Evolutionary conservation across 305 asterid species (phyloP).

Genomic region (Striga hermonthica): DNA sequence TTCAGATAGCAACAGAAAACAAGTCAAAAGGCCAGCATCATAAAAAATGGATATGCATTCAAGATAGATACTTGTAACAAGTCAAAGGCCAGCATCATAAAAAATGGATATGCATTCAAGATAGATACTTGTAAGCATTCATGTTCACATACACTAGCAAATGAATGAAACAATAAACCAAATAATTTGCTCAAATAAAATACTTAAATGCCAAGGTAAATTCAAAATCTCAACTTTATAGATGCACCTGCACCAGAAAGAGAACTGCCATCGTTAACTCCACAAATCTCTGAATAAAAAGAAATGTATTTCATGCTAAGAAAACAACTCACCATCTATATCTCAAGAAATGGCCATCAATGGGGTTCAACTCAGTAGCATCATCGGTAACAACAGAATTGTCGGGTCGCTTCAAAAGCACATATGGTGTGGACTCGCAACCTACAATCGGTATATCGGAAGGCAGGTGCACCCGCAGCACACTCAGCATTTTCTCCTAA

Average conservation of each 20-base stretch:
- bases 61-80: conserved; percentile 19
- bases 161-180: conserved; percentile 7
- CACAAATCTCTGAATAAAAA: not conserved
- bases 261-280: not conserved
- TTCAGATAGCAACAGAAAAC: not conserved
- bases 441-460: conserved; percentile 79
- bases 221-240: conserved; percentile 9
- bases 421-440: conserved; percentile 74
- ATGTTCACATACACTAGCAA: not conserved
- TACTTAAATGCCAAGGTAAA: conserved; percentile 3
- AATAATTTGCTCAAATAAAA: not conserved
- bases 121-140: conserved; percentile 2
- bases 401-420: conserved; percentile 56
- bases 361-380: conserved; percentile 52
- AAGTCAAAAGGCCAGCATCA: not conserved
- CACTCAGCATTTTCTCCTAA: conserved; percentile 58
- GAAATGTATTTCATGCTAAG: not conserved
- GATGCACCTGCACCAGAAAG: conserved; percentile 18
- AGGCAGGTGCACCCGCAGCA: conserved; percentile 69
- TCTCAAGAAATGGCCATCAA: conserved; percentile 58
- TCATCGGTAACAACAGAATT: conserved; percentile 49
- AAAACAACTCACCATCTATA: conserved; percentile 54
- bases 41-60: conserved; percentile 5
- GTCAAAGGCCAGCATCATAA: not conserved
- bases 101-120: conserved; percentile 20